These are phyloP conservation scores for Solidago caesia DNA, from an alignment of 129 eudicot species.

Conservation along the genomic window DNA sequence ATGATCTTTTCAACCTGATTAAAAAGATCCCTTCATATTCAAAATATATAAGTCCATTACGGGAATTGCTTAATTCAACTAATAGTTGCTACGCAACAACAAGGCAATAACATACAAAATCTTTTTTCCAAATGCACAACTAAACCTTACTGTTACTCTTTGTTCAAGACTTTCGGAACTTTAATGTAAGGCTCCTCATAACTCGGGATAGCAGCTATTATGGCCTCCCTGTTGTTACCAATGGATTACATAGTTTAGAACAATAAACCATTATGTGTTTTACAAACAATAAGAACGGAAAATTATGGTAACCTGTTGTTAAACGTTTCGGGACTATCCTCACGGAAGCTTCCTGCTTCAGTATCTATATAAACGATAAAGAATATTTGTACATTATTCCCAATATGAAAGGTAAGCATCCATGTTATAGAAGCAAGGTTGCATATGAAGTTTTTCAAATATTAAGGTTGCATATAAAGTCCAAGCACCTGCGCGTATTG, in stretches of 20 bases:
- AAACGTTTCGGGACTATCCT: slow-evolving; percentile 72
- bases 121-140: not conserved
- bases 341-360: slow-evolving; percentile 77
- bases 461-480: not conserved
- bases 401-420: not conserved
- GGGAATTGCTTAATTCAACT: not conserved
- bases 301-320: slow-evolving; percentile 48
- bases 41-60: not conserved
- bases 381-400: not conserved
- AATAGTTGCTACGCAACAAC: not conserved
- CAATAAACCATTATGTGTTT: not conserved
- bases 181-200: slow-evolving; percentile 76
- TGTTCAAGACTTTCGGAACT: slow-evolving; percentile 90
- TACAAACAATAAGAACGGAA: not conserved
- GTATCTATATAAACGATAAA: slow-evolving; percentile 44
- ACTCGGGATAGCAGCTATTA: slow-evolving; percentile 66
- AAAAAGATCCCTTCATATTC: not conserved
- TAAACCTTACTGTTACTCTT: slow-evolving; percentile 44
- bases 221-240: slow-evolving; percentile 67
- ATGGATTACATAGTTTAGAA: not conserved
- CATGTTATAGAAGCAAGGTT: not conserved
- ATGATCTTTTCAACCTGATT: not conserved
- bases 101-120: not conserved
- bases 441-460: not conserved
- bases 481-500: slow-evolving; percentile 80